Base-by-base conservation (phyloP, 805 yeast species). In the Teunomyces atbi region DNA sequence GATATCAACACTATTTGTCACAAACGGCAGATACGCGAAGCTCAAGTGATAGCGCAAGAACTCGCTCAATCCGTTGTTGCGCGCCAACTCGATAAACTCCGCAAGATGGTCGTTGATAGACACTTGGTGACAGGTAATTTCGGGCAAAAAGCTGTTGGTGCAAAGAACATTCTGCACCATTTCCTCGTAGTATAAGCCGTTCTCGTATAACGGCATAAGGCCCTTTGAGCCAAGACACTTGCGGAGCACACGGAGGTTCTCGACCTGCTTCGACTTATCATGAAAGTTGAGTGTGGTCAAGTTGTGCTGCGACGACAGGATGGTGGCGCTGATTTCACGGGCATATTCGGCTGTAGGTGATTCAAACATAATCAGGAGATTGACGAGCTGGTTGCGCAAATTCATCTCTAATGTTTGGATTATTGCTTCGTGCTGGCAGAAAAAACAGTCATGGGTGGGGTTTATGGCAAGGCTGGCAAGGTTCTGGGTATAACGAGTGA, bases 401-500 rank as follows among this genome's bases (percentile, higher is more conserved):
- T 35, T 43, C 19, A 11, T 13, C 3, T 16, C 37, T 7, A 59
- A 23, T 3, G 49, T 15, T 1, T 36, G 26, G 6, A 46, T 29
- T 0, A 53, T 20, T 35, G 51, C 37, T 6, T 42, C 39, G 18
- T 42, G 38, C 40, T 60, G 63, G 30, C 64, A 61, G 6, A 44
- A 45, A 3, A 59, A 40, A 46, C 64, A 60, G 42, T 60, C 53
- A 28, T 46, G 48, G 1, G 63, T 59, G 8, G 63, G 62, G 12
- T 46, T 49, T 3, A 52, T 41, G 3, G 46, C 41, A 5, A 58
- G 35, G 2, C 43, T 20, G 4, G 15, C 38, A 8, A 60, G 28
- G 16, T 37, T 44, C n/a, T 45, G 47, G 8, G 57, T 53, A 8
- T 21, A 12, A 2, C 8, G 15, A 2, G 52, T 45, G n/a, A 59